Evolutionary conservation across 2,329 filamentous ascomycete genomes (phyloP).

Genomic region (Aspergillus pseudotamarii): DNA sequence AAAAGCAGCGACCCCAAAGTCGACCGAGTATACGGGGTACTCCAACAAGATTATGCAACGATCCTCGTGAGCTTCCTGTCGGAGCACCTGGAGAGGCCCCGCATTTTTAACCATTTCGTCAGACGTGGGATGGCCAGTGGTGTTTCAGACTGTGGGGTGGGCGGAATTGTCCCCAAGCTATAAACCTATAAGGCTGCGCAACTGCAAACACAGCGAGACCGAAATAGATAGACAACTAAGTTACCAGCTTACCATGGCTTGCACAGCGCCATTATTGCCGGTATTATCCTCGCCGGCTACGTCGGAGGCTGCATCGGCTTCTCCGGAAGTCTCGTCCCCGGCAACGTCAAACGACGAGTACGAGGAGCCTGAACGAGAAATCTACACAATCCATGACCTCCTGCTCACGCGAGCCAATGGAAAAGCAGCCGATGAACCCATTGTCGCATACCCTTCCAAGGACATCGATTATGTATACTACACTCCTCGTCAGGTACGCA

Average conservation of each 20-base stretch:
- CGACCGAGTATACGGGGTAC: not conserved
- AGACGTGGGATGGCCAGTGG: not conserved
- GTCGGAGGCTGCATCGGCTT: not conserved
- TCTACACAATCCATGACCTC: constrained; percentile 20
- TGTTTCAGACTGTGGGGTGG: not conserved
- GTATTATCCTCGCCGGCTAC: not conserved
- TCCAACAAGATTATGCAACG: not conserved
- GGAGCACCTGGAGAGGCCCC: not conserved
- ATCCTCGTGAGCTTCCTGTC: not conserved
- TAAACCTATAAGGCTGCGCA: not conserved
- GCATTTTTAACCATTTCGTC: not conserved
- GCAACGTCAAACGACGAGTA: constrained; percentile 10
- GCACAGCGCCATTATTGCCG: constrained; percentile 7
- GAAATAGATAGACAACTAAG: not conserved
- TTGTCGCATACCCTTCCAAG: constrained; percentile 20
- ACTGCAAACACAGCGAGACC: not conserved
- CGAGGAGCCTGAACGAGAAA: constrained; percentile 5
- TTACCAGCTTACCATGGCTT: constrained; percentile 10
- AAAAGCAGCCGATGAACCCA: constrained; percentile 13
- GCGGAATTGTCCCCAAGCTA: not conserved
- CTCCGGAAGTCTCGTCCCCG: constrained; percentile 4
- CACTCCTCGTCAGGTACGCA: constrained; percentile 18
- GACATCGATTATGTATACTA: constrained; percentile 21
- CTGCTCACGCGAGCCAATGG: constrained; percentile 16
- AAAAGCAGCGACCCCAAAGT: not conserved